These are phyloP conservation scores for Sporothrix pseudoabietina DNA, from an alignment of 2,329 filamentous ascomycete species.

Conservation along the genomic window DNA sequence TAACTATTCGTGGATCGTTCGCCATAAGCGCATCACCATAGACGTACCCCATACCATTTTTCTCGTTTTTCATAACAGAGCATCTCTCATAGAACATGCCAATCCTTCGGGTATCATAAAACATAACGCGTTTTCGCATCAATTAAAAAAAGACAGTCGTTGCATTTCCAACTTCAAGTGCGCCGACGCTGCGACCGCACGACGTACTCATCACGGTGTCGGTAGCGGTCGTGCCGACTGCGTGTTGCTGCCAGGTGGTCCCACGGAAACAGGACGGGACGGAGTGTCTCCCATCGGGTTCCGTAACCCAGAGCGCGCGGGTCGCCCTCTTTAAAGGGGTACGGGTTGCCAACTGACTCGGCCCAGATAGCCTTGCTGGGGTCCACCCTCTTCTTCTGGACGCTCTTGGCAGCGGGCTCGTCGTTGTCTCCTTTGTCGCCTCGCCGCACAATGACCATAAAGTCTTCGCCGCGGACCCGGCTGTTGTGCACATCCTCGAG, in stretches of 20 bases:
- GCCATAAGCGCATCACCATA: background rate
- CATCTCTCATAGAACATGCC: background rate
- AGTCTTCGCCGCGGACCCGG: constrained; percentile 32
- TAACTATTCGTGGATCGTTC: background rate
- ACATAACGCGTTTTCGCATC: background rate
- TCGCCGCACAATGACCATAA: constrained; percentile 34
- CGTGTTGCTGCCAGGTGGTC: constrained; percentile 32
- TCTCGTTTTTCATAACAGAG: background rate
- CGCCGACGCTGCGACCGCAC: constrained; percentile 27
- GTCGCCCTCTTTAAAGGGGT: constrained; percentile 32
- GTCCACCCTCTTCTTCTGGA: background rate
- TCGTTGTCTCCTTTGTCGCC: background rate
- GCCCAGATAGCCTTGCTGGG: constrained; percentile 16
- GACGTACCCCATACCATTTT: background rate
- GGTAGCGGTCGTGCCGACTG: constrained; percentile 33
- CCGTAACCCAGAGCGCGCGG: constrained; percentile 34
- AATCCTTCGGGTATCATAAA: constrained; percentile 18
- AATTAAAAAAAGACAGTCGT: background rate
- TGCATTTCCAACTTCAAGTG: background rate
- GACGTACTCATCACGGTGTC: constrained; percentile 34
- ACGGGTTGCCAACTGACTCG: constrained; percentile 18
- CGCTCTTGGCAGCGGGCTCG: background rate
- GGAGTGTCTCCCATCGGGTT: constrained; percentile 33
- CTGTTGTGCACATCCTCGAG: constrained; percentile 34
- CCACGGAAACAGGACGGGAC: constrained; percentile 35